Conservation (phyloP, 2,329 filamentous ascomycete genomes). For the Xylaria polymorpha region DNA sequence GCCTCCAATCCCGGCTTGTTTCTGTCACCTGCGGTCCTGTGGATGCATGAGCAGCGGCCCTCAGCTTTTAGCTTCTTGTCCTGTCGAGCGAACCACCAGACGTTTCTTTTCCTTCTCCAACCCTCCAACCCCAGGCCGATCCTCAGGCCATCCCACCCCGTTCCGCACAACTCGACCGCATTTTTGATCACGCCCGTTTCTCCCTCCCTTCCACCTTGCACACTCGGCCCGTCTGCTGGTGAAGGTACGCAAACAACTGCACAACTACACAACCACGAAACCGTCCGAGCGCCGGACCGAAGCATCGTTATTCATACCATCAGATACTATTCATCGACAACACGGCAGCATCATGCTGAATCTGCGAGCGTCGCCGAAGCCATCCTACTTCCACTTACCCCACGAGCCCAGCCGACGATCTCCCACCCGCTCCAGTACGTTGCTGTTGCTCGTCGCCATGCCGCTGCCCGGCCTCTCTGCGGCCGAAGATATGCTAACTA, state of each 20-base stretch:
- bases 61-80: slow-evolving; percentile 31
- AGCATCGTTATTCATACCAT: background rate
- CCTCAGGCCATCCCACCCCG: slow-evolving; percentile 25
- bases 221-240: background rate
- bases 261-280: too few species aligned
- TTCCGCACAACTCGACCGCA: slow-evolving; percentile 37
- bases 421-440: slow-evolving; percentile 67
- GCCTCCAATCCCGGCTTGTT: slow-evolving; percentile 20
- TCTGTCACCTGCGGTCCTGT: slow-evolving; percentile 24
- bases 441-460: background rate
- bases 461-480: background rate
- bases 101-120: slow-evolving; percentile 18
- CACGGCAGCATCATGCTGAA: slow-evolving; percentile 64
- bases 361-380: slow-evolving; percentile 70
- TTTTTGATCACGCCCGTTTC: slow-evolving; percentile 26
- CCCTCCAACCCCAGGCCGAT: slow-evolving; percentile 27
- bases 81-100: slow-evolving; percentile 27
- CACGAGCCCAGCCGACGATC: slow-evolving; percentile 67
- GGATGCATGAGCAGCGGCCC: slow-evolving; percentile 32
- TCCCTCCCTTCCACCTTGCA: slow-evolving; percentile 11
- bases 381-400: slow-evolving; percentile 68
- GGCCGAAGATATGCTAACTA: slow-evolving; percentile 16
- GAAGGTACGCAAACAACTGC: slow-evolving; percentile 3
- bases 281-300: slow-evolving; percentile 4
- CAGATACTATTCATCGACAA: background rate